Evolutionary conservation across 108 stramenopile species (phyloP).

Genomic region (Nannochloropsis oceanica): DNA sequence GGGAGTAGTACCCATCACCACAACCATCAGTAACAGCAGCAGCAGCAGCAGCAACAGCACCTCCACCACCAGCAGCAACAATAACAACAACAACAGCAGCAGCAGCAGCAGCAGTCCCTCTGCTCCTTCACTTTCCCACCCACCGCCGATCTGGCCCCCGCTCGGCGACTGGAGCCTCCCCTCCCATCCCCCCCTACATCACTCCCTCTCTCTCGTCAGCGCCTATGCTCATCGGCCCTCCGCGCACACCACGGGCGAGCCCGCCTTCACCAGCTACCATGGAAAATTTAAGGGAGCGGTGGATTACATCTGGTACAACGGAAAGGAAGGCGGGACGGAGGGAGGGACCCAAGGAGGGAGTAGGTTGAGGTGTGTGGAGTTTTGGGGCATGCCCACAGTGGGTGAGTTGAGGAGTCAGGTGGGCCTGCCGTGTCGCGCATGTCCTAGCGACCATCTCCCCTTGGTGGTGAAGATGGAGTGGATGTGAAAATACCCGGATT

Average conservation of each 20-base stretch:
- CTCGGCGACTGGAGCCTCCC: not conserved
- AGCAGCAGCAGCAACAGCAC: not conserved
- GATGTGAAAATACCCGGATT: not conserved
- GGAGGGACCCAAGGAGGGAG: not conserved
- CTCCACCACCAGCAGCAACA: too few species aligned
- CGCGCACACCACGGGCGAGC: conserved; percentile 22
- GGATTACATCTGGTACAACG: conserved; percentile 22
- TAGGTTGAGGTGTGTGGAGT: not conserved
- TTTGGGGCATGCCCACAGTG: not conserved
- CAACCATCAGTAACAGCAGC: not conserved
- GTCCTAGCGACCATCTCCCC: not conserved
- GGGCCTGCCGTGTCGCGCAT: not conserved
- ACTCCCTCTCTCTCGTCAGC: not conserved
- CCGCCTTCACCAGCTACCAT: conserved; percentile 28
- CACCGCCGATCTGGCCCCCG: not conserved
- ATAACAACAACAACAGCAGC: too few species aligned
- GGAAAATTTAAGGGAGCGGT: conserved; percentile 28
- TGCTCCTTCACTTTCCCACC: not conserved
- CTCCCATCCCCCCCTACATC: not conserved
- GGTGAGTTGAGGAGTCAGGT: not conserved
- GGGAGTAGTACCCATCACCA: too few species aligned
- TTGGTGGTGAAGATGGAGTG: not conserved
- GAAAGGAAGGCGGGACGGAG: not conserved
- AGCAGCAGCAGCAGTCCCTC: not conserved
- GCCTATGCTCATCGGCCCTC: conserved; percentile 24